A percentile compares a stretch with the other conserved stretches of the same genome.
Conservation (phyloP, 176 grass and related monocot genomes). For the Leersia perrieri region DNA sequence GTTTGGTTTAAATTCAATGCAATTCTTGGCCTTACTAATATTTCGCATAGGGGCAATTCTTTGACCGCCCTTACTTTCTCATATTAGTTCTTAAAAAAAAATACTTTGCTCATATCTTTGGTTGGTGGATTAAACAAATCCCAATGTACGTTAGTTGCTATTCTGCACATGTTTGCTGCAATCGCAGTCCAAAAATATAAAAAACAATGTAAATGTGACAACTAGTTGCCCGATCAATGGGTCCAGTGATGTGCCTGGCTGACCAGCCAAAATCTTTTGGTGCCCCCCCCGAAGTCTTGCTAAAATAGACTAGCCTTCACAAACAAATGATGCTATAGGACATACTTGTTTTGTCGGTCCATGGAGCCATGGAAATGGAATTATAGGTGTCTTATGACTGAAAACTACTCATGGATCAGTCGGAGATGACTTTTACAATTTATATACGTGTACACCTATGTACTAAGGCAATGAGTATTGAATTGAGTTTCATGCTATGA, state of each 20-base stretch:
- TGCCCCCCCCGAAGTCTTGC: background rate
- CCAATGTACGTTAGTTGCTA: background rate
- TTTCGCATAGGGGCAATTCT: too few species aligned
- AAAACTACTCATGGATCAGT: background rate
- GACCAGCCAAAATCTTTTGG: background rate
- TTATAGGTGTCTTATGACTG: too few species aligned
- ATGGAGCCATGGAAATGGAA: background rate
- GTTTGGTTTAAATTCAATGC: too few species aligned
- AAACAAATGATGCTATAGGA: background rate
- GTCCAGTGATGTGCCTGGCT: background rate
- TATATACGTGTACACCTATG: too few species aligned
- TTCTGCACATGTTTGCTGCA: background rate
- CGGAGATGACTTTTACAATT: too few species aligned
- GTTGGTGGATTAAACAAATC: constrained; percentile 1
- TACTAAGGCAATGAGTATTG: too few species aligned
- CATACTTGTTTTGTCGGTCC: background rate
- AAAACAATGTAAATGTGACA: background rate
- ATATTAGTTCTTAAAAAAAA: too few species aligned
- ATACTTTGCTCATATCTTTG: background rate
- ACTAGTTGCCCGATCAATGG: background rate
- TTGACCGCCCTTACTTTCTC: too few species aligned
- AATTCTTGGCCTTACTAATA: too few species aligned
- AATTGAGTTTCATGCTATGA: too few species aligned
- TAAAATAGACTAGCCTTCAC: background rate
- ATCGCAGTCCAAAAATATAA: background rate